Evolutionary conservation across 345 rosid species (phyloP).

Genomic region (Ailanthus altissimus): DNA sequence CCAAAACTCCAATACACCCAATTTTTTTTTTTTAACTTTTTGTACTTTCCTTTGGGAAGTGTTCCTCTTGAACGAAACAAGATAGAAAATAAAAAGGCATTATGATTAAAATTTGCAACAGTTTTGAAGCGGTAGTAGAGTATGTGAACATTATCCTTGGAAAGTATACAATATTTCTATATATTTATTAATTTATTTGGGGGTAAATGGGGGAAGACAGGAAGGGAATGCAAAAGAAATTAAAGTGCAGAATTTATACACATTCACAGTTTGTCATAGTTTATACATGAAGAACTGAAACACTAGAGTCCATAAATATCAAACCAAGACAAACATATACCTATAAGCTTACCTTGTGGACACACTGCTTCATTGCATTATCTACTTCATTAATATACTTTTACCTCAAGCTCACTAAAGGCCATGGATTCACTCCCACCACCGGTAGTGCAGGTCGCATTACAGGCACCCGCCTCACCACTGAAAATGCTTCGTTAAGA

Average conservation of each 20-base stretch:
- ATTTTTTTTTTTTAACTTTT: no score
- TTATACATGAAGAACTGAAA: constrained; percentile 12
- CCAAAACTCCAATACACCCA: no score
- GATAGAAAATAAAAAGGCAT: no score
- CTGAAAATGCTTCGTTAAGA: constrained; percentile 86
- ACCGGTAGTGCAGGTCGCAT: constrained; percentile 71
- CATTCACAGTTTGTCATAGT: constrained; percentile 6
- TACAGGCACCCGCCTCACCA: constrained; percentile 75
- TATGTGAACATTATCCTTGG: no score
- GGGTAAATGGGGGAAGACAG: not conserved
- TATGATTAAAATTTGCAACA: no score
- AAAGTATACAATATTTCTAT: no score
- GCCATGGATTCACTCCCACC: constrained; percentile 71
- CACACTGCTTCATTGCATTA: constrained; percentile 17
- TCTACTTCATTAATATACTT: constrained; percentile 2
- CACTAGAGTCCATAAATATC: constrained; percentile 16
- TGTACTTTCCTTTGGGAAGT: no score
- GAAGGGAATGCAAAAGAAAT: not conserved
- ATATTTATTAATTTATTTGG: no score
- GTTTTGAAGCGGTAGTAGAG: not conserved
- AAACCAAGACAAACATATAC: constrained; percentile 15
- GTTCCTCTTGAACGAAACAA: no score
- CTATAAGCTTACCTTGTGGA: constrained; percentile 14
- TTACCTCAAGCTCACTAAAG: constrained; percentile 76
- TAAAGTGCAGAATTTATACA: constrained; percentile 20